Evolutionary conservation across 768 basidiomycete species (phyloP).

Genomic region (Lentinula guzmanii): DNA sequence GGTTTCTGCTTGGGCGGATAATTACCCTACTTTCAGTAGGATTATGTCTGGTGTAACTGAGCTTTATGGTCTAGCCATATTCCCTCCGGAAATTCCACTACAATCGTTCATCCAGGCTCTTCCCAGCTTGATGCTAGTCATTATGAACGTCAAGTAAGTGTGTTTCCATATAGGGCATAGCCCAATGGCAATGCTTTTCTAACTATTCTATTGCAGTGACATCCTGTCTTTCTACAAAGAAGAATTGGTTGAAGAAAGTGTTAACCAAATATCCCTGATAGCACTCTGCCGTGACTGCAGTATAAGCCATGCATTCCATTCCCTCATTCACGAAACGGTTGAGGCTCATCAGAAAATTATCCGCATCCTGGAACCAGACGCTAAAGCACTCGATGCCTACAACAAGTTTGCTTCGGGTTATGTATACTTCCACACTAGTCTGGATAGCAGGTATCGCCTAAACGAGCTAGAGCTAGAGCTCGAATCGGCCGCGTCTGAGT

Average conservation of each 20-base stretch:
- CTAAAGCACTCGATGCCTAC: conserved; percentile 13
- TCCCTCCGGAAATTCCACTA: conserved; percentile 24
- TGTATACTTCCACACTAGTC: conserved; percentile 11
- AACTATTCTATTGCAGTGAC: conserved; percentile 20
- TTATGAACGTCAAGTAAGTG: conserved; percentile 31
- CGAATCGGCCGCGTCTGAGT: background rate
- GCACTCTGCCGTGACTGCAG: conserved; percentile 17
- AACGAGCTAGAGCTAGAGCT: background rate
- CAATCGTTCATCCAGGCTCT: conserved; percentile 29
- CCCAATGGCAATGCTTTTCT: no score
- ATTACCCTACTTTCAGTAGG: conserved; percentile 18
- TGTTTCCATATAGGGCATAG: background rate
- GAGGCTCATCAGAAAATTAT: conserved; percentile 16
- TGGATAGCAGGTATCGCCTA: background rate
- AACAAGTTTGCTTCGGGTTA: conserved; percentile 14
- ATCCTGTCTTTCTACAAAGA: conserved; percentile 37
- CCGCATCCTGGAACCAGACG: conserved; percentile 16
- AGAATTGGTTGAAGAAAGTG: conserved; percentile 25
- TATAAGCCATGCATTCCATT: conserved; percentile 20
- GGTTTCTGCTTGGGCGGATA: conserved; percentile 7
- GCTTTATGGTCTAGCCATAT: conserved; percentile 29
- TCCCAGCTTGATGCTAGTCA: conserved; percentile 26
- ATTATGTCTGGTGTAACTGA: conserved; percentile 27
- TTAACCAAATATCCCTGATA: conserved; percentile 18
- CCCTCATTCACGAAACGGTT: conserved; percentile 19